Conservation (phyloP, 176 grass and related monocot species). For the sorghum (Sorghum bicolor) region DNA sequence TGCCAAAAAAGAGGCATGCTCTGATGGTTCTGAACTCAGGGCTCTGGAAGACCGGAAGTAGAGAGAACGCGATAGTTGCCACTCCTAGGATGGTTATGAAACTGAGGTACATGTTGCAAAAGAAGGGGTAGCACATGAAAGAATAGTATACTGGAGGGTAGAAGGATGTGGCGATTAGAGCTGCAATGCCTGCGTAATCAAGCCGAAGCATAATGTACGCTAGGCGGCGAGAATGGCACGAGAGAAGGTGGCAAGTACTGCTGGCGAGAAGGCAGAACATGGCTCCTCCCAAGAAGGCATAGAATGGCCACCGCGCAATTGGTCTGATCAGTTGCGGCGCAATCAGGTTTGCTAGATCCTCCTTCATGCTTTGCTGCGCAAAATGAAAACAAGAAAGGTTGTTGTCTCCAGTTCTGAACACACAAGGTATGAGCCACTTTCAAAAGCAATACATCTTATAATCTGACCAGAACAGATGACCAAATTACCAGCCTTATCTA, state of each 20-base stretch:
- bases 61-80: constrained; percentile 62
- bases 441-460: neutral
- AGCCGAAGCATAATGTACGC: constrained; percentile 87
- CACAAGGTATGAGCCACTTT: neutral
- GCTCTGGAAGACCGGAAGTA: constrained; percentile 80
- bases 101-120: constrained; percentile 82
- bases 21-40: constrained; percentile 66
- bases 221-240: constrained; percentile 72
- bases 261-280: constrained; percentile 97
- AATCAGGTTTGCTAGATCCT: constrained; percentile 62
- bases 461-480: neutral
- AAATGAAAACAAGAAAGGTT: constrained; percentile 1
- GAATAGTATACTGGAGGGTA: constrained; percentile 92
- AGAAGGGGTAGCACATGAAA: constrained; percentile 91
- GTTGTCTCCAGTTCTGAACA: neutral
- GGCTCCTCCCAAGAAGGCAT: constrained; percentile 71
- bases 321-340: constrained; percentile 58
- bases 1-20: constrained; percentile 80
- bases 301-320: constrained; percentile 79
- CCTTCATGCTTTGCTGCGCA: constrained; percentile 68
- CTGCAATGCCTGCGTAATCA: constrained; percentile 85
- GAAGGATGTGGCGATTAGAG: constrained; percentile 85
- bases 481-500: neutral
- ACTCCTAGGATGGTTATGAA: constrained; percentile 72
- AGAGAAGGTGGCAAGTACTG: constrained; percentile 82